Base-by-base conservation (phyloP, 106 monocot species). In the Allium sativum region DNA sequence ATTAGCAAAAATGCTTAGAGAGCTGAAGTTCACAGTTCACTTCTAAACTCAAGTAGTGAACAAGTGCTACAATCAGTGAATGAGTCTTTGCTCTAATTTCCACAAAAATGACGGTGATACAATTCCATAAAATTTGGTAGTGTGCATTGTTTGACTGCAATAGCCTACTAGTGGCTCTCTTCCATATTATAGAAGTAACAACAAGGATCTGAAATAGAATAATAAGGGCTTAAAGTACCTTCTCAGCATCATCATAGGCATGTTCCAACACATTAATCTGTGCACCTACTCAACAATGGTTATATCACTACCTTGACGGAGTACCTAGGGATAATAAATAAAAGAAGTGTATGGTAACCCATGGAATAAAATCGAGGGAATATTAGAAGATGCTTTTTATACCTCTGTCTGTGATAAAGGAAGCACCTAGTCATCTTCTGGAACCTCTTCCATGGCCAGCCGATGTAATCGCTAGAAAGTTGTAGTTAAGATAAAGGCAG, bases 211-310 rank as follows among this genome's bases (percentile, higher is more conserved):
- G n/a, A n/a, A n/a, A 13, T n/a, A n/a, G 40, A 1, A 58, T 14
- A 58, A 58, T 40, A 14, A 58, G 6, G 4, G 42, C 16, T 53
- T 12, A 7, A n/a, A 14, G 56, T 44, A 92, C 96, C 91, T 92
- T 85, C 68, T 77, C 91, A 68, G 87, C 96, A 67, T 67, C 77
- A 71, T 82, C 82, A 58, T 88, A 98, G 18, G 91, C 91, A 73
- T 98, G 88, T 73, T 98, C 87, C 69, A 98, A 74, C 15, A 98
- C 67, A 12, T 77, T 50, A 70, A 98, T 79, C 68, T 98, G 96
- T 53, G 96, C 96, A 63, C 96, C 96, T 91, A 98, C 4, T 91
- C 96, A 64, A 98, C 91, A 53, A 98, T 74, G 57, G 96, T 98
- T 76, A 98, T 80, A 68, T 98, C 96, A 72, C 69, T 85, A 44